Percentiles rank a stretch among this genome's conserved stretches.
These are phyloP conservation scores for Xylariales sp. DNA, from an alignment of 2,329 filamentous ascomycete species.

Conservation along the genomic window DNA sequence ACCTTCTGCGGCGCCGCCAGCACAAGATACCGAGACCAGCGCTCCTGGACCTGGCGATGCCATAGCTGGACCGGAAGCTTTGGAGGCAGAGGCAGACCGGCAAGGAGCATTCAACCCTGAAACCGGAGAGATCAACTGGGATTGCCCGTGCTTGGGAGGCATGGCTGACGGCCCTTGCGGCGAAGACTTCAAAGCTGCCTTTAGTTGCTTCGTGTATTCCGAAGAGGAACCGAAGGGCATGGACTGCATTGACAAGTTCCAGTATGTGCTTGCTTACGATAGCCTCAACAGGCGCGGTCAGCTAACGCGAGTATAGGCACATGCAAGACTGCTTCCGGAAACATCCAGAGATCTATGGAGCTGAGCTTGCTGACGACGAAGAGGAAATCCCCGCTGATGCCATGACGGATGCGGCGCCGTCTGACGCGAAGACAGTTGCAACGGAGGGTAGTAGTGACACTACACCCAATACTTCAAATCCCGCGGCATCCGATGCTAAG, in stretches of 20 bases:
- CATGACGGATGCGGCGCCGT: conserved; percentile 13
- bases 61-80: conserved; percentile 39
- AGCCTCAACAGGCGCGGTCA: no score
- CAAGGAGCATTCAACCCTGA: conserved; percentile 97
- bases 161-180: conserved; percentile 97
- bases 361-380: conserved; percentile 77
- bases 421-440: conserved; percentile 18
- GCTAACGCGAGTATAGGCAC: conserved; percentile 48
- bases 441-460: no score
- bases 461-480: neutral
- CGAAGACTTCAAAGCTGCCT: conserved; percentile 89
- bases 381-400: conserved; percentile 25
- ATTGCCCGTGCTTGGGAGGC: conserved; percentile 92
- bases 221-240: conserved; percentile 94
- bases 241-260: conserved; percentile 96
- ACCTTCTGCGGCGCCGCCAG: conserved; percentile 18
- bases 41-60: conserved; percentile 16
- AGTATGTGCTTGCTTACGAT: conserved; percentile 52
- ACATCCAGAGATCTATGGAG: conserved; percentile 89
- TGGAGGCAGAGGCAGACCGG: conserved; percentile 78
- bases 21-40: conserved; percentile 20
- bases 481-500: neutral
- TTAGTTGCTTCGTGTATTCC: conserved; percentile 98
- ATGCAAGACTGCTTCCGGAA: conserved; percentile 97
- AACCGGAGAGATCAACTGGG: conserved; percentile 99